Base-by-base conservation (phyloP, 2,329 filamentous ascomycete species). In the Penicillium sp. region DNA sequence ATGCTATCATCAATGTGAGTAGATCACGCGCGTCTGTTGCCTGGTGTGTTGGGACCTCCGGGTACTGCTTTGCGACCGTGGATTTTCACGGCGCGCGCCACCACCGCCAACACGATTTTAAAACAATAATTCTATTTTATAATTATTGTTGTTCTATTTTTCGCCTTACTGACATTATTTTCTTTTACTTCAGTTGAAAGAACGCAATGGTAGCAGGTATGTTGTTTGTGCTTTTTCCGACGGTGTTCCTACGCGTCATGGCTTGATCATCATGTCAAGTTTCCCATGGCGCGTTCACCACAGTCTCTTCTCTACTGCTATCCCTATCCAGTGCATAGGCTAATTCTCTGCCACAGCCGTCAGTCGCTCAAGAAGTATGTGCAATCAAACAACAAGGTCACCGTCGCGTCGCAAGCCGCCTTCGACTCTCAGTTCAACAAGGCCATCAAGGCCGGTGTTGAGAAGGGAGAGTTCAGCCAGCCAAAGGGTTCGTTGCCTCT, bases 351-450 rank as follows among this genome's bases (percentile, higher is more conserved):
- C 59, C 55, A 68, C 71, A 87, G 84, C 71, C 87, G 87, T 70
- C 84, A 87, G 75, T 83, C 84, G 56, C 82, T 89, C 72, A 89
- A 89, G 81, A 89, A 89, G 74, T 89, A 89, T 72, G 84, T 90
- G 64, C 80, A 81, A 71, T 81, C 82, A 70, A 89, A 89, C 82
- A 88, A 89, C 79, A 83, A 82, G 68, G 77, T 86, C 66, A 77
- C 75, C 62, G 74, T 74, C 61, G 77, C 81, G 55, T 79, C 75
- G 63, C 80, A 82, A 61, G 73, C 75, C 55, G 78, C 79, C 57
- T 89, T 89, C 72, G 86, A 85, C 71, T 82, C 82, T 60, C 87
- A 91, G 68, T 91, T 95, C 84, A 94, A 94, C 85, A 88, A 88
- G 75, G 90, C 90, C 54, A 81, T 95, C 71, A 85, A 88, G 77